Base-by-base conservation (phyloP, 73 alveolate species). In the Effrenium voratum region DNA sequence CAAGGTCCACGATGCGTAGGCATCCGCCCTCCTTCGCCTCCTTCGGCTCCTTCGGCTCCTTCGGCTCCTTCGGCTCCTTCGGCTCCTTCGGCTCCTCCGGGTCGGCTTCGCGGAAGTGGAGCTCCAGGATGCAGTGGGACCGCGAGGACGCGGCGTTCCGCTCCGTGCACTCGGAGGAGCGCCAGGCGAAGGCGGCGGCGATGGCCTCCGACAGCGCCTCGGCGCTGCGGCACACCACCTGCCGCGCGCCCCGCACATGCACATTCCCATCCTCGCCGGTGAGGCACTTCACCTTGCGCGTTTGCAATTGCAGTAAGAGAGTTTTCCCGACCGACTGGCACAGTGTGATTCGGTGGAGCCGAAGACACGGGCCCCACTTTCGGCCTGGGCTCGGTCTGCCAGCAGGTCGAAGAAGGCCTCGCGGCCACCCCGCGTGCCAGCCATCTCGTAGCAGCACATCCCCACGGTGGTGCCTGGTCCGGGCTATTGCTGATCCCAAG, bases 111-210 rank as follows among this genome's bases (percentile, higher is more conserved):
- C 45, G 83, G 30, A 86, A 60, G 40, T 68, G 82, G 73, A 90
- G 46, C 97, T 90, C 97, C 72, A 90, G n/a, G 47, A 90, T 90
- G 97, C 97, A 90, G 55, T 90, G 97, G 57, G 97, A 90, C 72
- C 97, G 49, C 30, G 97, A 90, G 57, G 97, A 90, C 55, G 97
- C 88, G 45, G 41, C 87, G 75, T 90, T 90, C 44, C 97, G 97
- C 66, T 90, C 97, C n/a, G 97, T 90, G 52, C 97, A 68, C 87
- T 90, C 97, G 24, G 87, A 68, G 73, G 97, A 90, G 28, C 97
- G 72, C 75, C 72, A 66, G 3, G 72, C 52, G 43, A 90, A 68
- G n/a, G 97, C 97, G 52, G 3, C 12, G 57, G 59, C 88, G 40
- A 90, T 90, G 38, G 97, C 75, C 32, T 44, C 55, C 49, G 46